Percentiles rank a stretch among this genome's conserved stretches.
phyloP scores from a whole-genome alignment of 768 basidiomycete species.

The Mycena amicta region DNA sequence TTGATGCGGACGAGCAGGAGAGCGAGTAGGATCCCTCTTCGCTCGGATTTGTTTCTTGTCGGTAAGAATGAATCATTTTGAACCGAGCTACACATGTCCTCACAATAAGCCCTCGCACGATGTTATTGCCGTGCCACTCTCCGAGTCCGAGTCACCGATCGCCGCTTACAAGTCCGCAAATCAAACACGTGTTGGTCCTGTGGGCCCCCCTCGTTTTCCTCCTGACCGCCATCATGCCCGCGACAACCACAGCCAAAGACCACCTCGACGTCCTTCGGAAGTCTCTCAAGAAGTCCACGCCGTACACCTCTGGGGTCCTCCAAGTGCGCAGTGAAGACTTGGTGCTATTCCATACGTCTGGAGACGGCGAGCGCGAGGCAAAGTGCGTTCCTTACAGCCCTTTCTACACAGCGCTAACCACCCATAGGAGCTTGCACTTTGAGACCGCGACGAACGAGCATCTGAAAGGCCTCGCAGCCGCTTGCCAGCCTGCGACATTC shows the following conservation, averaged over 20 bases:
- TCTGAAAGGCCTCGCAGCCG: slow-evolving; percentile 23
- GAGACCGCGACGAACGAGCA: neutral
- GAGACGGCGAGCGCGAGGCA: neutral
- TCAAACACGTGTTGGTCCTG: too few relatives aligned
- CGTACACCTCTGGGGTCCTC: neutral
- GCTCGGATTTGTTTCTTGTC: too few relatives aligned
- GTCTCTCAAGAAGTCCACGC: neutral
- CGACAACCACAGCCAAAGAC: neutral
- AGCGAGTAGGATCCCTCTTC: too few relatives aligned
- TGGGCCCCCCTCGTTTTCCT: too few relatives aligned
- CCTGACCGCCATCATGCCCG: too few relatives aligned
- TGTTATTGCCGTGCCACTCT: too few relatives aligned
- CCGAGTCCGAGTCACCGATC: too few relatives aligned
- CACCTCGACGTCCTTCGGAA: neutral
- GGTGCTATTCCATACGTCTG: neutral
- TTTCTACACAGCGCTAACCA: neutral
- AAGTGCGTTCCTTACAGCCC: neutral
- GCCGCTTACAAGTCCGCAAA: too few relatives aligned
- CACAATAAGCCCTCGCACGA: too few relatives aligned
- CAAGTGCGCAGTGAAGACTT: neutral
- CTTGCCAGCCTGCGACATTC: slow-evolving; percentile 33
- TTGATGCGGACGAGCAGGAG: too few relatives aligned
- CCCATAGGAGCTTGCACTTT: neutral
- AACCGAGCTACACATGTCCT: too few relatives aligned
- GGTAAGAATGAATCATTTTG: too few relatives aligned